Percentiles rank a stretch among this genome's conserved stretches.
Evolutionary conservation across 2,329 filamentous ascomycete species (phyloP).

Genomic region (Ophiostoma tasmaniense): DNA sequence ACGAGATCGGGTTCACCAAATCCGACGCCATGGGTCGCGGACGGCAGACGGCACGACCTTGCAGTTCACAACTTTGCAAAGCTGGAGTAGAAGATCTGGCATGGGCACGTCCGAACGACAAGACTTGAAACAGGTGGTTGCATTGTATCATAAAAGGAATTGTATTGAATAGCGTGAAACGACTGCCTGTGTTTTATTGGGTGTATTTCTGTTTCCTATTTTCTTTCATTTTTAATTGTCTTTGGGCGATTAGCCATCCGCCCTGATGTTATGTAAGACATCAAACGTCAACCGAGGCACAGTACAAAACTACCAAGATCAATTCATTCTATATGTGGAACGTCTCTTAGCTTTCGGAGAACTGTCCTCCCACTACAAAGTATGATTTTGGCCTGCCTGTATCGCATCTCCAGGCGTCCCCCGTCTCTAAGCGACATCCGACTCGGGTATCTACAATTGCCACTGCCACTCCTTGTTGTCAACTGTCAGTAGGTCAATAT

Average conservation of each 20-base stretch:
- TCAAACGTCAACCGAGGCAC: no score
- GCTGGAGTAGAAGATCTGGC: not conserved
- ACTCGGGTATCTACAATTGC: not conserved
- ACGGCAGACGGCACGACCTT: not conserved
- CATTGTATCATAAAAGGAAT: no score
- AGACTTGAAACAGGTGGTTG: no score
- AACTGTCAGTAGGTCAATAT: not conserved
- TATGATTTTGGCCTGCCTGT: not conserved
- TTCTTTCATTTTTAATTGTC: not conserved
- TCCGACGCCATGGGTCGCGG: not conserved
- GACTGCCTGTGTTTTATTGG: not conserved
- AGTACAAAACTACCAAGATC: no score
- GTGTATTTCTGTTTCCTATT: not conserved
- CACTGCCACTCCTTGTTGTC: not conserved
- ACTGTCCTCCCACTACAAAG: no score
- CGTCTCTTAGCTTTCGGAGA: no score
- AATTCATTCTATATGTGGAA: no score
- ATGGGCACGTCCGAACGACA: no score
- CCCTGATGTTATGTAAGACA: not conserved
- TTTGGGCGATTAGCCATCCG: not conserved
- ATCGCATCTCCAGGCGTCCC: no score
- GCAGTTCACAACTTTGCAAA: not conserved
- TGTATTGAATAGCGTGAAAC: not conserved
- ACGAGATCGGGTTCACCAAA: not conserved
- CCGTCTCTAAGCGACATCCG: not conserved